A percentile compares a stretch with the other conserved stretches of the same genome.
Evolutionary conservation across 83 land plant genomes (phyloP).

Genomic region (Thuja plicata): DNA sequence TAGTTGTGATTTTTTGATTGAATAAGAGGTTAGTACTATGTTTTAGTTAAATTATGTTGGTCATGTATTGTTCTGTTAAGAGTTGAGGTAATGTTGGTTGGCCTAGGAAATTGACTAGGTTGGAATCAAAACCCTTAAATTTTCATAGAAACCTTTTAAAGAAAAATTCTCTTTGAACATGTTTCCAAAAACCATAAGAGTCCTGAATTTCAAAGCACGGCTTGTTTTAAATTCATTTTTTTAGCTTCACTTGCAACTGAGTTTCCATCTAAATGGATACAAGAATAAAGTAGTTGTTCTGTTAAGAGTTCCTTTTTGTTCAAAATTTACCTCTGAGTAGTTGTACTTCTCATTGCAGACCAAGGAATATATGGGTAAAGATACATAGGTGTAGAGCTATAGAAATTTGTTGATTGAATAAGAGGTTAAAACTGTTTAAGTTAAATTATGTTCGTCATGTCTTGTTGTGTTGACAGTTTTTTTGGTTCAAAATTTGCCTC

Average conservation of each 20-base stretch:
- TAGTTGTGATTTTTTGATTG: background rate
- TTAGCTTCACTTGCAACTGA: background rate
- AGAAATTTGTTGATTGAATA: background rate
- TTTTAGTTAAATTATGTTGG: no score
- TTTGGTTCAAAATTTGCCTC: background rate
- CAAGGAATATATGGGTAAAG: background rate
- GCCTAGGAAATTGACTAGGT: no score
- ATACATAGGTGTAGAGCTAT: background rate
- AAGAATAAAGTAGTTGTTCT: no score
- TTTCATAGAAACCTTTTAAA: no score
- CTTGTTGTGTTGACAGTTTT: background rate
- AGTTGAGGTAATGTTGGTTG: no score
- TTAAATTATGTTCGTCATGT: background rate
- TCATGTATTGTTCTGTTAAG: background rate
- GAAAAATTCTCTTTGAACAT: no score
- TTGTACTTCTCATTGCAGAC: background rate
- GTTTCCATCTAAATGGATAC: background rate
- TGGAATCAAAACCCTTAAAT: no score
- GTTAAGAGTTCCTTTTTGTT: no score
- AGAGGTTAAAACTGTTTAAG: background rate
- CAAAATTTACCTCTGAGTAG: background rate
- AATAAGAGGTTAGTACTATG: background rate
- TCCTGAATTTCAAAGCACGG: no score
- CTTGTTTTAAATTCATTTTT: no score
- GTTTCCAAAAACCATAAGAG: no score